A percentile compares a stretch with the other conserved stretches of the same genome.
These are phyloP conservation scores for Croton setiger DNA, from an alignment of 441 rosid species.

Conservation along the genomic window DNA sequence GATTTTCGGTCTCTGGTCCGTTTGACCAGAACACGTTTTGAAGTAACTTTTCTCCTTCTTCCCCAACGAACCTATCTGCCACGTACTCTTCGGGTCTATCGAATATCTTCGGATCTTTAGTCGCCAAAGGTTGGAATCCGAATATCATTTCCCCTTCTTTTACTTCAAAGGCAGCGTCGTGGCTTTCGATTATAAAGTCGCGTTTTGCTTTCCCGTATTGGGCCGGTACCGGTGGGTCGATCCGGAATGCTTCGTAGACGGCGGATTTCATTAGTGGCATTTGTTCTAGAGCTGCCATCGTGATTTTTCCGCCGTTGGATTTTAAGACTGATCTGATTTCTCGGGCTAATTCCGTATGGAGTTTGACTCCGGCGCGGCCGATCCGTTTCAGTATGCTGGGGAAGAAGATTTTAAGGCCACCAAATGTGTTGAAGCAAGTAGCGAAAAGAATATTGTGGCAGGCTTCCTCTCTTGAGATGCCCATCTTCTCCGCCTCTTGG, in stretches of 20 bases:
- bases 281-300: slow-evolving; percentile 56
- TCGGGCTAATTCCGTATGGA: slow-evolving; percentile 47
- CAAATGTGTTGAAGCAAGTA: slow-evolving; percentile 65
- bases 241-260: slow-evolving; percentile 59
- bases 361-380: slow-evolving; percentile 44
- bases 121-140: slow-evolving; percentile 72
- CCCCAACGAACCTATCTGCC: slow-evolving; percentile 71
- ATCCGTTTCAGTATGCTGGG: slow-evolving; percentile 52
- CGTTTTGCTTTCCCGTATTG: slow-evolving; percentile 61
- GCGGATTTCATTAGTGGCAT: slow-evolving; percentile 69
- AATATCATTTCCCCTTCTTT: slow-evolving; percentile 64
- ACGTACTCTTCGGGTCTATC: slow-evolving; percentile 58
- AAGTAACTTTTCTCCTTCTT: slow-evolving; percentile 63
- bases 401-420: slow-evolving; percentile 58
- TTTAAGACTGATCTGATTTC: slow-evolving; percentile 54
- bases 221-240: slow-evolving; percentile 63
- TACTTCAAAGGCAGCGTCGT: slow-evolving; percentile 57
- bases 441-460: slow-evolving; percentile 61
- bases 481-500: slow-evolving; percentile 52
- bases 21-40: slow-evolving; percentile 79
- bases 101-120: slow-evolving; percentile 61
- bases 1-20: slow-evolving; percentile 66
- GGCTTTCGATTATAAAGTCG: slow-evolving; percentile 58
- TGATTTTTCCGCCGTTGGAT: slow-evolving; percentile 50
- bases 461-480: slow-evolving; percentile 58